Percentiles rank a stretch among this genome's conserved stretches.
Evolutionary conservation across 768 basidiomycete species (phyloP).

Genomic region (Neoboletus magnificus): DNA sequence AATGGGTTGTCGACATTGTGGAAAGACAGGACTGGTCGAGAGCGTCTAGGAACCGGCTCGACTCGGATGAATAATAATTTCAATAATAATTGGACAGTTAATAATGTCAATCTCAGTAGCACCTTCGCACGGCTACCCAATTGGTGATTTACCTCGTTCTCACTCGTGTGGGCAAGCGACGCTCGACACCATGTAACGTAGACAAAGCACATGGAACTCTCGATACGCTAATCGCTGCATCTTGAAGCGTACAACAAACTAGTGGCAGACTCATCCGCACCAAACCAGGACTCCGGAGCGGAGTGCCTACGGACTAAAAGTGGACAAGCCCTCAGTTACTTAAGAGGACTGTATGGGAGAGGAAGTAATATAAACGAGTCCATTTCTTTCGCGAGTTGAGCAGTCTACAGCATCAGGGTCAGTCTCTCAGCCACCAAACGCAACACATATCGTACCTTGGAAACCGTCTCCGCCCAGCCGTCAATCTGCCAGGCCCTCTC

Average conservation of each 20-base stretch:
- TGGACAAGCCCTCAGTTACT: slow-evolving; percentile 43
- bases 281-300: not conserved
- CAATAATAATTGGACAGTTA: slow-evolving; percentile 2
- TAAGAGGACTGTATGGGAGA: slow-evolving; percentile 80
- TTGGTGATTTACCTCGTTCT: too few species aligned
- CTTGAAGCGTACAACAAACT: not conserved
- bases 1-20: slow-evolving; percentile 35
- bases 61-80: slow-evolving; percentile 10
- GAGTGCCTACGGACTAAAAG: not conserved
- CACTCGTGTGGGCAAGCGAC: not conserved
- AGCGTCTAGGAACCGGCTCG: not conserved
- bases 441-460: slow-evolving; percentile 55
- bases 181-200: not conserved
- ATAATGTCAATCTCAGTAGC: slow-evolving; percentile 4
- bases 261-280: not conserved
- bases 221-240: not conserved
- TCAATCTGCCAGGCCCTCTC: slow-evolving; percentile 93
- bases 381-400: slow-evolving; percentile 84
- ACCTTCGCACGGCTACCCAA: slow-evolving; percentile 18
- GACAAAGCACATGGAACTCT: not conserved
- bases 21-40: slow-evolving; percentile 1
- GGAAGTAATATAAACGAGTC: slow-evolving; percentile 80
- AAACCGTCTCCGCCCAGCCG: slow-evolving; percentile 93
- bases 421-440: not conserved
- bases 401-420: slow-evolving; percentile 54